Evolutionary conservation across 2,329 filamentous ascomycete species (phyloP).

Genomic region (Colletotrichum eremochloae): DNA sequence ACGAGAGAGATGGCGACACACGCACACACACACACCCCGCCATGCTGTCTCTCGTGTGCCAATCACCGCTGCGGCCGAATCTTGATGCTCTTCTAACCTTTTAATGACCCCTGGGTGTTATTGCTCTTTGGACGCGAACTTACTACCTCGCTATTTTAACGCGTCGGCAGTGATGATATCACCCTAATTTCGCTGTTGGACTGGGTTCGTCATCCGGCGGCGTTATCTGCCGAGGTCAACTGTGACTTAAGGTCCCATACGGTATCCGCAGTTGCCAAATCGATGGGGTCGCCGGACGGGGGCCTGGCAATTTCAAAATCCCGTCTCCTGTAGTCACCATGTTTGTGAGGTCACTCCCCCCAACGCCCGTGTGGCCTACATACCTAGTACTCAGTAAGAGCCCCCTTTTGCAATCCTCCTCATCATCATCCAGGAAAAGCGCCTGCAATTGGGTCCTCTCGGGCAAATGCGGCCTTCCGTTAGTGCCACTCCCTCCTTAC

Average conservation of each 20-base stretch:
- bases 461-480: conserved; percentile 30
- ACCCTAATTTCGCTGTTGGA: conserved; percentile 28
- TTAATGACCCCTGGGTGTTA: not conserved
- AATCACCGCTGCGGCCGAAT: conserved; percentile 6
- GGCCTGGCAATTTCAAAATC: conserved; percentile 11
- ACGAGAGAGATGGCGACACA: conserved; percentile 25
- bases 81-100: conserved; percentile 13
- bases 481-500: not conserved
- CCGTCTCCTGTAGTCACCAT: not conserved
- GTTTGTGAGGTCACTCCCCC: conserved; percentile 25
- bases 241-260: not conserved
- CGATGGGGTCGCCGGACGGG: conserved; percentile 22
- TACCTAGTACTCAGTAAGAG: not conserved
- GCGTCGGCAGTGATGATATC: conserved; percentile 25
- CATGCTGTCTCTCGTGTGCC: not conserved
- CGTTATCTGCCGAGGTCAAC: conserved; percentile 32
- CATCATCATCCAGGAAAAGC: not conserved
- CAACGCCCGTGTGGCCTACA: conserved; percentile 9
- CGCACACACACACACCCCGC: not conserved
- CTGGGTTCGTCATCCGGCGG: conserved; percentile 16
- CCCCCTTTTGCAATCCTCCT: not conserved
- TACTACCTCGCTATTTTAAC: conserved; percentile 1
- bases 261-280: conserved; percentile 5
- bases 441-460: not conserved
- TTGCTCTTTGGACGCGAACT: not conserved